phyloP scores from a whole-genome alignment of 495 filamentous ascomycete species.

The Podospora bellae-mahoneyi region DNA sequence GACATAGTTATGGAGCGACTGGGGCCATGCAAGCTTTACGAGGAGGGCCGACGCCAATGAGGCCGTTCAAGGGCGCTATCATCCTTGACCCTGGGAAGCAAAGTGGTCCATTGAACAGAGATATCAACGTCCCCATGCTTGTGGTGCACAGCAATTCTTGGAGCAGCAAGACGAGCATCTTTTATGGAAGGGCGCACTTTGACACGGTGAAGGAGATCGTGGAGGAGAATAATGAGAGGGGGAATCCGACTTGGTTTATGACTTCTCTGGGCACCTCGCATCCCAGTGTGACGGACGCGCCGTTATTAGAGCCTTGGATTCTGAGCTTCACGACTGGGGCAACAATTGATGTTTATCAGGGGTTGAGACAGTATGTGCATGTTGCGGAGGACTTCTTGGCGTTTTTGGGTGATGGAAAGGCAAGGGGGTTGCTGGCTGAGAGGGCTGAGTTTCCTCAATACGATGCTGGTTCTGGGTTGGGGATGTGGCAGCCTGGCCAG shows the following conservation, averaged over 20 bases:
- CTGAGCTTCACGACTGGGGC: constrained; percentile 49
- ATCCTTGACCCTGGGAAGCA: constrained; percentile 53
- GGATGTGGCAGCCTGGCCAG: constrained; percentile 39
- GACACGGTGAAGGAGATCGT: constrained; percentile 48
- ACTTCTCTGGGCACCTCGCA: constrained; percentile 51
- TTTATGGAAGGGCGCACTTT: constrained; percentile 53
- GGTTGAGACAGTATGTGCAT: constrained; percentile 44
- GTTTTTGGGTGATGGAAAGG: constrained; percentile 36
- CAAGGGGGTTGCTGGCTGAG: constrained; percentile 34
- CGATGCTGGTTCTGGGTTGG: constrained; percentile 33
- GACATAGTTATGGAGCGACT: constrained; percentile 55
- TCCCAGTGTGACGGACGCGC: constrained; percentile 53
- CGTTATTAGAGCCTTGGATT: constrained; percentile 48
- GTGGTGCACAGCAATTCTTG: constrained; percentile 52
- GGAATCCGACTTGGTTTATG: constrained; percentile 49
- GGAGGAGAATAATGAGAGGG: constrained; percentile 34
- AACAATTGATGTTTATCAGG: constrained; percentile 40
- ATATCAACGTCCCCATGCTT: constrained; percentile 48
- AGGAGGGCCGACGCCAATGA: constrained; percentile 32
- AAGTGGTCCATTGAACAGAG: constrained; percentile 49
- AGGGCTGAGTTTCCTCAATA: constrained; percentile 40
- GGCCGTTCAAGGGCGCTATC: constrained; percentile 44
- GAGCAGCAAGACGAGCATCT: constrained; percentile 43
- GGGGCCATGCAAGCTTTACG: constrained; percentile 48
- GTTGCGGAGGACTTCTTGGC: constrained; percentile 44